Conservation (phyloP, 2,329 filamentous ascomycete genomes). For the Cladophialophora psammophila region DNA sequence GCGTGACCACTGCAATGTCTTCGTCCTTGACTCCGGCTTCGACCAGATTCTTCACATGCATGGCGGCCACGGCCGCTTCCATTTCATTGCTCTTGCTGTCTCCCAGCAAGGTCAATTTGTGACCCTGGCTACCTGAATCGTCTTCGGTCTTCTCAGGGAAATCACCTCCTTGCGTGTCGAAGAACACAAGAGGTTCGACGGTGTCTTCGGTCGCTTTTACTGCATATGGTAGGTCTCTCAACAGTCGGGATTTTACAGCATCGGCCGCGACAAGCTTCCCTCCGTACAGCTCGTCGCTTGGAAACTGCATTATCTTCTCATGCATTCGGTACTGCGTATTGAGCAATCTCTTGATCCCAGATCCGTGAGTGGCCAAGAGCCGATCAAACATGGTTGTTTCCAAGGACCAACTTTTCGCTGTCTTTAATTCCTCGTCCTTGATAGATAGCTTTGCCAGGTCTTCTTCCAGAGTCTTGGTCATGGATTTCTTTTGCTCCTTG, state of each 20-base stretch:
- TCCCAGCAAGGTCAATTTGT: conserved; percentile 62
- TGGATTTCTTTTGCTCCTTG: conserved; percentile 53
- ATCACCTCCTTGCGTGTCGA: conserved; percentile 94
- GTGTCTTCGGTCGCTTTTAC: conserved; percentile 86
- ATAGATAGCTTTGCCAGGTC: conserved; percentile 48
- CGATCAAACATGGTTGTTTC: conserved; percentile 95
- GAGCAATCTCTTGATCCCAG: conserved; percentile 88
- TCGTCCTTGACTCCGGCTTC: conserved; percentile 78
- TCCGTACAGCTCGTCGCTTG: conserved; percentile 87
- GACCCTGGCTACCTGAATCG: conserved; percentile 62
- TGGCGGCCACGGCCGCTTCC: conserved; percentile 80
- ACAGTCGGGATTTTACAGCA: conserved; percentile 74
- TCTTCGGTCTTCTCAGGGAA: conserved; percentile 85
- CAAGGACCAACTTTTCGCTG: conserved; percentile 66
- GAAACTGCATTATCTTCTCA: conserved; percentile 92
- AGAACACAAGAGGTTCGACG: conserved; percentile 85
- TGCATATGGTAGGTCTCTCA: conserved; percentile 79
- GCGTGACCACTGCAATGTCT: conserved; percentile 92
- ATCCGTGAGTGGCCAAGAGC: conserved; percentile 79
- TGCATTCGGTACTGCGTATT: conserved; percentile 99
- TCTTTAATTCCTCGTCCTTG: conserved; percentile 42
- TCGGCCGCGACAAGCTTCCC: conserved; percentile 81
- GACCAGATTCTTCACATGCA: conserved; percentile 79
- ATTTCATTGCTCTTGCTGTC: conserved; percentile 92
- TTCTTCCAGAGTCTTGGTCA: conserved; percentile 46